Evolutionary conservation across 106 monocot genomes (phyloP).

Genomic region (Allium sativum): DNA sequence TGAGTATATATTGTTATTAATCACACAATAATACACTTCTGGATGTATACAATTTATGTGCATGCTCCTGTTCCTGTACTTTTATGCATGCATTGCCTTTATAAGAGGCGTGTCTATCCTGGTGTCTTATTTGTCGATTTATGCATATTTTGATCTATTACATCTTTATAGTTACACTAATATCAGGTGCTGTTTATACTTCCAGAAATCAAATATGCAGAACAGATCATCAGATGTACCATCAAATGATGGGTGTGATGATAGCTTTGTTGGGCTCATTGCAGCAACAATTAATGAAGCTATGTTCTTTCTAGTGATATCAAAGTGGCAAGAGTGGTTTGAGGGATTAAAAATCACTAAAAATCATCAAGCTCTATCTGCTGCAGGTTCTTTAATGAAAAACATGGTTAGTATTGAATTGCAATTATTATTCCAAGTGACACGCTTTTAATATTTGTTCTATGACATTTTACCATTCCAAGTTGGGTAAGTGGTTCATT

Average conservation of each 20-base stretch:
- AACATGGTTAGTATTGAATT: conserved; percentile 47
- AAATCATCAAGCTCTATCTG: conserved; percentile 57
- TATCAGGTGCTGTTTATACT: neutral
- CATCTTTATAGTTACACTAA: too few relatives aligned
- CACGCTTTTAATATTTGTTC: too few relatives aligned
- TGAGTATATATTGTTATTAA: too few relatives aligned
- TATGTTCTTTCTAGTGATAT: conserved; percentile 64
- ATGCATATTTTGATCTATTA: neutral
- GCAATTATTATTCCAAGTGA: too few relatives aligned
- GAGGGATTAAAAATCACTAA: conserved; percentile 73
- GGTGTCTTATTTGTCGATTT: neutral
- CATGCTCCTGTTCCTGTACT: too few relatives aligned
- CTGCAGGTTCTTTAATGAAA: conserved; percentile 73
- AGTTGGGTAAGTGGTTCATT: too few relatives aligned
- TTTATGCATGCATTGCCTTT: too few relatives aligned
- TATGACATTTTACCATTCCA: too few relatives aligned
- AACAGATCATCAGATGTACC: conserved; percentile 19
- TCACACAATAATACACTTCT: too few relatives aligned
- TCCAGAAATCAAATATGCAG: conserved; percentile 30
- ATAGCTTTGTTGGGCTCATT: conserved; percentile 60
- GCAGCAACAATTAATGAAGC: conserved; percentile 82
- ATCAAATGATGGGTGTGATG: conserved; percentile 5
- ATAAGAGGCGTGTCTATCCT: too few relatives aligned
- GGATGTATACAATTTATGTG: too few relatives aligned
- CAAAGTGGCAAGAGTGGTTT: conserved; percentile 79